Conservation (phyloP, 257 asterid species). For the Eustoma russellianum region DNA sequence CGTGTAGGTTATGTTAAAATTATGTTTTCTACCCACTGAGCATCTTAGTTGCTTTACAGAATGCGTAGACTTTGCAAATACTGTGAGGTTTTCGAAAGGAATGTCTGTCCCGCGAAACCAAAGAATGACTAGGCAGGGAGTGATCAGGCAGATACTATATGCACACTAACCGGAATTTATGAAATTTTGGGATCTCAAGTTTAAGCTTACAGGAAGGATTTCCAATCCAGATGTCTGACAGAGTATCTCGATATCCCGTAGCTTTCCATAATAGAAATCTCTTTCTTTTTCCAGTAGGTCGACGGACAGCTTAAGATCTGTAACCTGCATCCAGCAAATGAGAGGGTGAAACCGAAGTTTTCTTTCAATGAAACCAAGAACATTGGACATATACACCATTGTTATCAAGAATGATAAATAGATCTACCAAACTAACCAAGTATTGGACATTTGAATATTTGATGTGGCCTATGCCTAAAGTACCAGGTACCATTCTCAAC, state of each 20-base stretch:
- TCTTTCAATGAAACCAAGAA: too few species aligned
- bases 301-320: slow-evolving; percentile 64
- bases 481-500: too few species aligned
- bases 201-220: slow-evolving; percentile 41
- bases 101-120: too few species aligned
- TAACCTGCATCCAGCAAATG: slow-evolving; percentile 33
- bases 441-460: neutral
- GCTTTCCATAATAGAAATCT: slow-evolving; percentile 78
- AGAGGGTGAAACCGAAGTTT: neutral
- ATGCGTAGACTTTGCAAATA: too few species aligned
- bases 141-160: neutral
- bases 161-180: neutral
- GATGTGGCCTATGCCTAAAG: neutral
- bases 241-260: slow-evolving; percentile 76
- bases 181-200: neutral
- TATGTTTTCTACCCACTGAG: too few species aligned
- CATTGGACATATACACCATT: slow-evolving; percentile 3
- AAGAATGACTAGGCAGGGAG: too few species aligned
- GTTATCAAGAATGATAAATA: neutral
- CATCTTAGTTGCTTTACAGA: too few species aligned
- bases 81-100: too few species aligned
- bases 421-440: neutral
- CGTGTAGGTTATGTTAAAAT: too few species aligned
- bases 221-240: slow-evolving; percentile 65
- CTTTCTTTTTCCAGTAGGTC: slow-evolving; percentile 84